Conservation (phyloP, 805 yeast genomes). For the Lipomyces sp. region DNA sequence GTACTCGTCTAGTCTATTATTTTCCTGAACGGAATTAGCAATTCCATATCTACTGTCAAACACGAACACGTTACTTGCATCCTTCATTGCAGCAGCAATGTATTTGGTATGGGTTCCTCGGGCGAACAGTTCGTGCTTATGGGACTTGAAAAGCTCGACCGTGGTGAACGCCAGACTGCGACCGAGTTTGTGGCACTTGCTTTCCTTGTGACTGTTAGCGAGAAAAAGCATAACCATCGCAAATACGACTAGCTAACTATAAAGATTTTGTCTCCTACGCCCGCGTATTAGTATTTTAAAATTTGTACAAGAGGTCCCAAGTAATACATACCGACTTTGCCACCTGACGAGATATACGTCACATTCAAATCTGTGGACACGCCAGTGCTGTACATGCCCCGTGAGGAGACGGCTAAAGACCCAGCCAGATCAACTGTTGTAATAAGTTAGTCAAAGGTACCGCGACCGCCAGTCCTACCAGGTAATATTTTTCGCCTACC, state of each 20-base stretch:
- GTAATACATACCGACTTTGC: slow-evolving; percentile 42
- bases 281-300: background rate
- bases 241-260: slow-evolving; percentile 24
- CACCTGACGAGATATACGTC: slow-evolving; percentile 49
- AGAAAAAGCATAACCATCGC: background rate
- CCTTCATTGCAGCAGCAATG: slow-evolving; percentile 46
- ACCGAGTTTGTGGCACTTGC: slow-evolving; percentile 48
- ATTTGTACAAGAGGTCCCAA: background rate
- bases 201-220: slow-evolving; percentile 31
- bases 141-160: slow-evolving; percentile 45
- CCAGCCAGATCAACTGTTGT: slow-evolving; percentile 50
- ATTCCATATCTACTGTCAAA: background rate
- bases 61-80: slow-evolving; percentile 40
- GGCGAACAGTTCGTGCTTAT: slow-evolving; percentile 45
- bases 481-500: slow-evolving; percentile 19
- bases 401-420: slow-evolving; percentile 50
- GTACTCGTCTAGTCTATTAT: slow-evolving; percentile 24
- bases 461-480: background rate
- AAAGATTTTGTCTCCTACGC: slow-evolving; percentile 33
- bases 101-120: slow-evolving; percentile 53
- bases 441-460: background rate
- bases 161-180: slow-evolving; percentile 50
- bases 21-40: slow-evolving; percentile 11
- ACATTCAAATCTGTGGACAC: slow-evolving; percentile 51
- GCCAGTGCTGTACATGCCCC: slow-evolving; percentile 51